Conservation (phyloP, 768 basidiomycete genomes). For the Fomitopsis serialis region DNA sequence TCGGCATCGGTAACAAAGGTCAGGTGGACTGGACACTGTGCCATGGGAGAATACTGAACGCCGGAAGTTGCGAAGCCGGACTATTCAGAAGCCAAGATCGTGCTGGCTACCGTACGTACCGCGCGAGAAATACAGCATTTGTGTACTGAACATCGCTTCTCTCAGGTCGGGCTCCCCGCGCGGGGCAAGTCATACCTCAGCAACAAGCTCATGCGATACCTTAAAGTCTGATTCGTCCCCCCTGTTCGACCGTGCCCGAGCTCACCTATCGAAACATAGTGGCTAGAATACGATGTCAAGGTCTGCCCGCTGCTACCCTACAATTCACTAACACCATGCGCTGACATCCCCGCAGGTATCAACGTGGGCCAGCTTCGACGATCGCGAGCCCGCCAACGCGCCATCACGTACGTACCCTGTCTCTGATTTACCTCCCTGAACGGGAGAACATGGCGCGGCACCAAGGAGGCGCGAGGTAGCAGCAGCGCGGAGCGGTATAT, state of each 20-base stretch:
- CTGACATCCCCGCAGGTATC: conserved; percentile 54
- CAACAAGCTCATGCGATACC: conserved; percentile 95
- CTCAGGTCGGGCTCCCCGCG: conserved; percentile 92
- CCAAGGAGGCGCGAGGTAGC: too few relatives aligned
- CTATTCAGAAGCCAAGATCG: conserved; percentile 97
- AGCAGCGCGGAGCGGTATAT: too few relatives aligned
- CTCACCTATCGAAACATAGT: conserved; percentile 41
- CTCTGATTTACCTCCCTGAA: too few relatives aligned
- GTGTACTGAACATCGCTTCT: too few relatives aligned
- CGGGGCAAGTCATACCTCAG: conserved; percentile 97
- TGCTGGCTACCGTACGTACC: conserved; percentile 82
- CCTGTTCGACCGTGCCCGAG: not conserved
- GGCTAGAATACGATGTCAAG: conserved; percentile 97
- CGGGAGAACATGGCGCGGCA: too few relatives aligned
- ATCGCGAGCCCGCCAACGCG: conserved; percentile 75
- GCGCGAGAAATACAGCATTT: too few relatives aligned
- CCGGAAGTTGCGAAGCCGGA: conserved; percentile 87
- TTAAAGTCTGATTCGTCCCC: conserved; percentile 51
- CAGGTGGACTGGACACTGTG: not conserved
- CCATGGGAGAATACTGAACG: not conserved
- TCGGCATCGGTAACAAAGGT: conserved; percentile 90
- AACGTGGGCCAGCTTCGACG: conserved; percentile 95
- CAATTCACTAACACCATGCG: not conserved
- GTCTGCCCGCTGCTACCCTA: conserved; percentile 27
- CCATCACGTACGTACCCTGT: conserved; percentile 65